Evolutionary conservation across 352 stramenopile genomes (phyloP), one percentile per base, ranked within the genome.

Genomic region (Pythium periplocum): DNA sequence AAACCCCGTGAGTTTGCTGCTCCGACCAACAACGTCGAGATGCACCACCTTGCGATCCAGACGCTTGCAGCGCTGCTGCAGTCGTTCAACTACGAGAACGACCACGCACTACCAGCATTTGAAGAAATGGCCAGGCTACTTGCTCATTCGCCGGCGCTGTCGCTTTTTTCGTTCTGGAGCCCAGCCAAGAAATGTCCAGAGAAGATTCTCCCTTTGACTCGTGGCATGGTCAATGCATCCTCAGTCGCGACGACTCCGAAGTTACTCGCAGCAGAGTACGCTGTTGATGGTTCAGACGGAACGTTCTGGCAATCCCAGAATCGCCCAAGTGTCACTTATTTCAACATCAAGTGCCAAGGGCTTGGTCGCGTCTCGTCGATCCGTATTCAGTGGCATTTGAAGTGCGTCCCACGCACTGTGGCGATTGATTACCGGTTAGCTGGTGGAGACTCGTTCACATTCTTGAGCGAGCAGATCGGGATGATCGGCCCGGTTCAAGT

Each of bases 141-240:
- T n/a, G 66, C 60, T 32, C 85, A 62, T 64, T 93, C 93, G 32
- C 83, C 83, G 0, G 67, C 73, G 42, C 61, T 95, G 9, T 93
- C 85, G 42, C 52, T 95, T 39, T 93, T 87, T 50, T 78, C 83
- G 12, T 95, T 90, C 53, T 95, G 85, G 85, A 92, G 83, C 42
- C 85, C 85, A 5, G 68, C 57, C n/a, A 86, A 82, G 43, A 77
- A 73, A 33, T 59, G 66, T 8, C 80, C 81, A 0, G 81, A 95
- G 51, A 78, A 73, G 37, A 41, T 67, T 11, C 59, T 93, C 4
- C 26, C 51, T 31, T 26, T 95, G 11, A 32, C 50, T 2, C 71
- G 68, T 37, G 59, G 72, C 0, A 68, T 70, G 48, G 71, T 93
- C 12, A 63, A 81, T 3, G 83, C 68, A 30, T 84, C 79, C 2